phyloP scores from a whole-genome alignment of 495 filamentous ascomycete species.

The Chaetomium fimeti region DNA sequence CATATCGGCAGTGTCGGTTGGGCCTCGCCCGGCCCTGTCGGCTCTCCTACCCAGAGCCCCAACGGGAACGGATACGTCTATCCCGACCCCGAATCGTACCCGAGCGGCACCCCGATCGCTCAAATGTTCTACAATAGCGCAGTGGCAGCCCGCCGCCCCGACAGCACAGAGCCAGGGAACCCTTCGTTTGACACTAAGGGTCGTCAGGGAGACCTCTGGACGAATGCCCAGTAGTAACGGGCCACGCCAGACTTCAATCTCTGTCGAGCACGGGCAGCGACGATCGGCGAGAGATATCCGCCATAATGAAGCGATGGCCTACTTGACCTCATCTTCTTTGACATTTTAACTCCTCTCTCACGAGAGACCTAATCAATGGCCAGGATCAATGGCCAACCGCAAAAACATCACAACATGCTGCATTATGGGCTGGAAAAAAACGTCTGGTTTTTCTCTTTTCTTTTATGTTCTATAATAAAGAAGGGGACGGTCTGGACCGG shows the following conservation, averaged over 20 bases:
- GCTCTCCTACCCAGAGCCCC: slow-evolving; percentile 62
- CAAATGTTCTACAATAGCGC: slow-evolving; percentile 67
- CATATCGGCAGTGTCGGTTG: slow-evolving; percentile 72
- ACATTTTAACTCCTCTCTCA: slow-evolving; percentile 2
- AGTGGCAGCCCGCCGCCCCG: slow-evolving; percentile 54
- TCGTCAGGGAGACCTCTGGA: slow-evolving; percentile 44
- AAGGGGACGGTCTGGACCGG: slow-evolving; percentile 33
- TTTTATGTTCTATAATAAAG: slow-evolving; percentile 30
- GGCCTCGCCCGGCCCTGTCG: slow-evolving; percentile 67
- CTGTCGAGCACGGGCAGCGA: neutral
- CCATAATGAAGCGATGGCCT: neutral
- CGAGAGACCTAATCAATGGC: slow-evolving; percentile 2
- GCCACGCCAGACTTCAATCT: neutral
- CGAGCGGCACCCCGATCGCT: slow-evolving; percentile 54
- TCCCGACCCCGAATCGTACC: slow-evolving; percentile 63
- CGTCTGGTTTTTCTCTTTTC: neutral
- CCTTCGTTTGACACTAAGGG: slow-evolving; percentile 52
- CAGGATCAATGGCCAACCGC: neutral
- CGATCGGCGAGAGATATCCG: neutral
- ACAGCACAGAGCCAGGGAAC: slow-evolving; percentile 67
- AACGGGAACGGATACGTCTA: slow-evolving; percentile 62
- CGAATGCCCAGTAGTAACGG: slow-evolving; percentile 33
- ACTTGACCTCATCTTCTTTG: neutral
- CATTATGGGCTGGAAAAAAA: slow-evolving; percentile 9
- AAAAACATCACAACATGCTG: slow-evolving; percentile 5